phyloP scores from a whole-genome alignment of 805 yeast genomes.

The Pichia pseudocactophila region DNA sequence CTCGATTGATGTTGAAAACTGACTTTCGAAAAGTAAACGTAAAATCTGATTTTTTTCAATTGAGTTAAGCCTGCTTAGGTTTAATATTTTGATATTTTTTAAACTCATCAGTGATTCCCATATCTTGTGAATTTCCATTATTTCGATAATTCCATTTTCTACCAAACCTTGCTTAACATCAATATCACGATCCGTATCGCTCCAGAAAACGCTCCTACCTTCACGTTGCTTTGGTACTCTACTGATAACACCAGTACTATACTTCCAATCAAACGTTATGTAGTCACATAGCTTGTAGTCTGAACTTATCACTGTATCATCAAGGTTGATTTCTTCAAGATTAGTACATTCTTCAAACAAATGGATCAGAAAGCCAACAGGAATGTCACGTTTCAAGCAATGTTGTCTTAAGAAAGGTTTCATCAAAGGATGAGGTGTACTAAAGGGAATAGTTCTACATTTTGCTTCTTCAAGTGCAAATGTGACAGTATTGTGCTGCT shows the following conservation, averaged over 20 bases:
- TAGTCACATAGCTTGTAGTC: constrained; percentile 51
- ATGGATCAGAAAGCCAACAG: constrained; percentile 68
- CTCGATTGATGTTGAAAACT: constrained; percentile 14
- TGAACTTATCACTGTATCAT: constrained; percentile 49
- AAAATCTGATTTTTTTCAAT: constrained; percentile 23
- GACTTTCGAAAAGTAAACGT: constrained; percentile 10
- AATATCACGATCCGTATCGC: constrained; percentile 28
- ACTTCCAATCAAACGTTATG: constrained; percentile 29
- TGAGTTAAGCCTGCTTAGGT: constrained; percentile 29
- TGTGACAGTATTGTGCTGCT: background rate
- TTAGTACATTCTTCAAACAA: constrained; percentile 60
- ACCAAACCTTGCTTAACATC: constrained; percentile 18
- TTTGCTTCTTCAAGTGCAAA: background rate
- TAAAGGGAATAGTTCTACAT: constrained; percentile 22
- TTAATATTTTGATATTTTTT: constrained; percentile 16
- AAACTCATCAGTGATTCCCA: constrained; percentile 17
- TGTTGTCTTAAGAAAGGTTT: constrained; percentile 55
- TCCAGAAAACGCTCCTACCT: constrained; percentile 20
- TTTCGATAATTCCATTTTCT: constrained; percentile 24
- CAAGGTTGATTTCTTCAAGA: constrained; percentile 46
- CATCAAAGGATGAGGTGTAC: constrained; percentile 47
- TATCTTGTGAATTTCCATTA: constrained; percentile 39
- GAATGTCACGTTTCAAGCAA: constrained; percentile 64
- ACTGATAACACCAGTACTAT: constrained; percentile 13
- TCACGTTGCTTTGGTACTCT: constrained; percentile 9